Base-by-base conservation (phyloP, 1,139 yeast genomes). In the Zygosaccharomyces pseudobailii region DNA sequence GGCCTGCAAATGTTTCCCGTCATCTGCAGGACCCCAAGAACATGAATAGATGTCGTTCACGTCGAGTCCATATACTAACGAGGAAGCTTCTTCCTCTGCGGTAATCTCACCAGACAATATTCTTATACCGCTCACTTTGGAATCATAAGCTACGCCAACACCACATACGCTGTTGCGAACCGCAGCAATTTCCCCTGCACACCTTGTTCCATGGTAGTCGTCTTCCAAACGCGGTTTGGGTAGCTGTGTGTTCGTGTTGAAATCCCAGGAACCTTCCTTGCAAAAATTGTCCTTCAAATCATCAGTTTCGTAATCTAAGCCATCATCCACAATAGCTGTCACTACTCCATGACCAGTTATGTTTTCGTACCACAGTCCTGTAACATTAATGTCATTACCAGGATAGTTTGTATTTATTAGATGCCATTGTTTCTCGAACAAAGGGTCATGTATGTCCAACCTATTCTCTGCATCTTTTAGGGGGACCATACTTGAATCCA, bases 1-100 rank as follows among this genome's bases (percentile, higher is more conserved):
- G 5, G 80, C 95, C 41, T 87, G 88, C 74, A 92, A 79, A 0
- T 96, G 80, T 51, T 67, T 74, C 0, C 98, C 99, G 65, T 90
- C 87, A 66, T 94, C 99, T 1, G 90, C 79, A 1, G 99, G 99
- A 2, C 99, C 99, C 99, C 99, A 94, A 4, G 96, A 88, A 67
- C 99, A 94, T 3, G 96, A 87, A 66, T 88, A 94, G 34, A 94
- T 92, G 66, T 90, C 96, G 64, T 92, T 92, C 8, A 76, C 74
- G 51, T 87, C 90, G 58, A 85, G 72, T 0, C 83, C 94, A 67
- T 84, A 86, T 37, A 86, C 75, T 73, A 94, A 71, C 0, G 97
- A 87, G 2, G 86, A 79, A 0, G 98, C 97, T 67, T 94, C 98
- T 53, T 89, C 96, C 46, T 84, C 95, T 4, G 87, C 74, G 3